A percentile compares a stretch with the other conserved stretches of the same genome.
Evolutionary conservation across 257 asterid genomes (phyloP).

Genomic region (Solanum sitiens): DNA sequence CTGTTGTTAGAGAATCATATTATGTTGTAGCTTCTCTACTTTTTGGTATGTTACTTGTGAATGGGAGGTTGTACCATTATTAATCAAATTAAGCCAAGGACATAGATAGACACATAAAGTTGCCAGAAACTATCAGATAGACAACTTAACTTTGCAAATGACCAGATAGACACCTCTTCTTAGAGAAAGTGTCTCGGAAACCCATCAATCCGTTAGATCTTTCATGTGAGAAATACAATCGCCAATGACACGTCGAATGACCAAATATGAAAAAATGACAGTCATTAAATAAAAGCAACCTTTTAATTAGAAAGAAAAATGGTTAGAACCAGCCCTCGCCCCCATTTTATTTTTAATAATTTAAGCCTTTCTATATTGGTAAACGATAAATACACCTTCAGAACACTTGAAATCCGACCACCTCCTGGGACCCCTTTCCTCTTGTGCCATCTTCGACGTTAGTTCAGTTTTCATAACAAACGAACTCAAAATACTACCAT

Average conservation of each 20-base stretch:
- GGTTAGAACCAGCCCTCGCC: not conserved
- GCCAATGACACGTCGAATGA: not conserved
- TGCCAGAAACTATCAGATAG: not conserved
- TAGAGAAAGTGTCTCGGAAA: not conserved
- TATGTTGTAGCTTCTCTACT: not conserved
- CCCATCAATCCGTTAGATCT: not conserved
- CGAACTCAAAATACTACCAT: not conserved
- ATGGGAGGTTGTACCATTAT: not conserved
- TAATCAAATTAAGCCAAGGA: not conserved
- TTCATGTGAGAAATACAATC: not conserved
- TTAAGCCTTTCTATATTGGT: not conserved
- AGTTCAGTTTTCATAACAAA: not conserved
- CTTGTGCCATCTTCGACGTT: not conserved
- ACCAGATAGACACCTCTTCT: not conserved
- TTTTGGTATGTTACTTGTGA: not conserved
- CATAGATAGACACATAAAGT: not conserved
- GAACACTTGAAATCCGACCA: not conserved
- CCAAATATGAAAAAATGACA: not conserved
- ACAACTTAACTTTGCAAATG: not conserved
- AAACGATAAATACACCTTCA: not conserved
- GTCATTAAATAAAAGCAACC: not conserved
- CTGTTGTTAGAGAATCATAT: not conserved
- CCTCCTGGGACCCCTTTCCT: not conserved
- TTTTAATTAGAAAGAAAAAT: not conserved
- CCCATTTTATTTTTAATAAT: not conserved